phyloP scores from a whole-genome alignment of 1,284 basidiomycete genomes.

The Malassezia brasiliensis region DNA sequence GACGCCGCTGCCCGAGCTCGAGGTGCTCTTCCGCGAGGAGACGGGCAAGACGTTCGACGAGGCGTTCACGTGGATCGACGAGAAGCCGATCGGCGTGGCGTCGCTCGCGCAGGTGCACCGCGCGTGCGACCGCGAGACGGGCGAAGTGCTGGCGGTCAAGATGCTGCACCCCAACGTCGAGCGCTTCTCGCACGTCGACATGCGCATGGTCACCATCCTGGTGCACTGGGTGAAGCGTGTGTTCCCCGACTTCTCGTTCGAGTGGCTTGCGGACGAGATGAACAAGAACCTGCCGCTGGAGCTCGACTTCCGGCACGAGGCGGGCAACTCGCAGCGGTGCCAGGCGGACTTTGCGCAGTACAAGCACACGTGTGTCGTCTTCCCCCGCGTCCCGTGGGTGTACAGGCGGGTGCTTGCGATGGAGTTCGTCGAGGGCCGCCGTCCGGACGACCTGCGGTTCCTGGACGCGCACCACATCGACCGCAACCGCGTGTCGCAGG shows the following conservation, averaged over 20 bases:
- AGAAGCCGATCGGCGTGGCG: slow-evolving; percentile 83
- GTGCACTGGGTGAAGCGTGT: slow-evolving; percentile 75
- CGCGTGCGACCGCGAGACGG: slow-evolving; percentile 57
- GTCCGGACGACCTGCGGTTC: slow-evolving; percentile 80
- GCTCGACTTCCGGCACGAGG: slow-evolving; percentile 86
- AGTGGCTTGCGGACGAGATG: slow-evolving; percentile 46
- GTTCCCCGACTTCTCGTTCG: slow-evolving; percentile 65
- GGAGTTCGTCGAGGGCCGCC: slow-evolving; percentile 77
- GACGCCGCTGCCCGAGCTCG: slow-evolving; percentile 43
- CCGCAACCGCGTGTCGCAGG: slow-evolving; percentile 81
- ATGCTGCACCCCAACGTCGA: slow-evolving; percentile 88
- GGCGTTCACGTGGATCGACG: slow-evolving; percentile 64
- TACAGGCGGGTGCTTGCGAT: slow-evolving; percentile 80
- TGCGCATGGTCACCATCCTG: slow-evolving; percentile 52
- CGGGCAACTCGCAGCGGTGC: slow-evolving; percentile 68
- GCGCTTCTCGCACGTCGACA: slow-evolving; percentile 85
- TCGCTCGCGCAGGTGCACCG: slow-evolving; percentile 89
- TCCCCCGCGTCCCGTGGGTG: slow-evolving; percentile 75
- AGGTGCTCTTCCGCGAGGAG: slow-evolving; percentile 42
- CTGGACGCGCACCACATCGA: slow-evolving; percentile 77
- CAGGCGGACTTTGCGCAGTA: slow-evolving; percentile 59
- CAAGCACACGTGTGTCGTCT: slow-evolving; percentile 61
- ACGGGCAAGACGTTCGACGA: slow-evolving; percentile 43
- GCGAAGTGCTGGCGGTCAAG: slow-evolving; percentile 75
- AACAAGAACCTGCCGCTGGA: slow-evolving; percentile 73